These are phyloP conservation scores for Pinus taeda DNA, from an alignment of 75 land plant genomes.

Conservation along the genomic window DNA sequence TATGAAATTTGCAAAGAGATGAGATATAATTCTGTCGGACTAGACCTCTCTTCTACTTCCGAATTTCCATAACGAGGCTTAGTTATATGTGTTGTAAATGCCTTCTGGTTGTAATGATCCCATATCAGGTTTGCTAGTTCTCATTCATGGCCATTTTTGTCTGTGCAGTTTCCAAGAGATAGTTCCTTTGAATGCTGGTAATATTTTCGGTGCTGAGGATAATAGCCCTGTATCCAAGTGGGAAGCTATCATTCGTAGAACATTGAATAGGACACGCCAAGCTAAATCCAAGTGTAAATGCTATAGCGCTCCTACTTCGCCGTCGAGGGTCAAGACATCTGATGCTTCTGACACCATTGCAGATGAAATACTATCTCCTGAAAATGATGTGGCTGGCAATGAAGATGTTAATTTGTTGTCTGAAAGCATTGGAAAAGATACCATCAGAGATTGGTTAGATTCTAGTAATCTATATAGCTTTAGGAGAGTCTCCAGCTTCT, in stretches of 20 bases:
- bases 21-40: neutral
- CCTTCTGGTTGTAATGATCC: neutral
- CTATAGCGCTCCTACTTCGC: constrained; percentile 71
- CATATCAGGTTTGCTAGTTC: neutral
- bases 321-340: constrained; percentile 59
- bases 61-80: neutral
- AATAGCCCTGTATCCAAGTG: constrained; percentile 67
- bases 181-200: constrained; percentile 97
- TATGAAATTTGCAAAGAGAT: neutral
- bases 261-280: constrained; percentile 52
- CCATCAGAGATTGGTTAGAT: neutral
- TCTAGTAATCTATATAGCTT: constrained; percentile 5
- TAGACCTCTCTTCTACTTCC: neutral
- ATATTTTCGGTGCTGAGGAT: constrained; percentile 89
- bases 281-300: constrained; percentile 34
- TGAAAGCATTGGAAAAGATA: constrained; percentile 18
- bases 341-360: constrained; percentile 37
- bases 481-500: constrained; percentile 23
- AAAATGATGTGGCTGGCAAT: constrained; percentile 37
- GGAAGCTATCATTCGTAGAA: constrained; percentile 79
- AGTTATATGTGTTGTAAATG: neutral
- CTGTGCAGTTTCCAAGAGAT: constrained; percentile 85
- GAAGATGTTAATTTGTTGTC: constrained; percentile 42
- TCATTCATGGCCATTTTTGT: neutral
- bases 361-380: constrained; percentile 39